phyloP scores from a whole-genome alignment of 805 yeast species.

The Brettanomyces naardenensis region DNA sequence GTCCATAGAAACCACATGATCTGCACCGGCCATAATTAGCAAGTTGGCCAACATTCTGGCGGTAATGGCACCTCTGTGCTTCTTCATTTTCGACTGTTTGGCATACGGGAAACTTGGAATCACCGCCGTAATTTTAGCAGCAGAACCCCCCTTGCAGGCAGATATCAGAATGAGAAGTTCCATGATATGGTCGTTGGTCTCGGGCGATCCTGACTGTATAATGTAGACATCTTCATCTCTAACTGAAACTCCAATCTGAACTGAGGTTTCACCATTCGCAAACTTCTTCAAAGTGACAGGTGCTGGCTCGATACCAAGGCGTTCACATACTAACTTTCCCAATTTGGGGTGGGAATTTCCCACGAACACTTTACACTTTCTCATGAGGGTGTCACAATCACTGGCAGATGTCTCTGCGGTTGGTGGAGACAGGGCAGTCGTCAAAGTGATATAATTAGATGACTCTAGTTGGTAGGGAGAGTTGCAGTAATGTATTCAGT shows the following conservation, averaged over 20 bases:
- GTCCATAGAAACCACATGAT: slow-evolving; percentile 97
- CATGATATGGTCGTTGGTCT: slow-evolving; percentile 90
- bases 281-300: slow-evolving; percentile 87
- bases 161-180: slow-evolving; percentile 87
- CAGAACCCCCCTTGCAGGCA: slow-evolving; percentile 97
- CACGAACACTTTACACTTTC: slow-evolving; percentile 94
- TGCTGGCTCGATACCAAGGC: slow-evolving; percentile 89
- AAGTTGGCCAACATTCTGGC: slow-evolving; percentile 97
- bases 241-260: slow-evolving; percentile 88
- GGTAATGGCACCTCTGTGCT: slow-evolving; percentile 97
- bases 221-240: slow-evolving; percentile 96
- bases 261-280: slow-evolving; percentile 96
- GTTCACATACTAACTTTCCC: slow-evolving; percentile 82
- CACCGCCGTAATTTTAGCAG: slow-evolving; percentile 94
- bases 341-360: slow-evolving; percentile 96
- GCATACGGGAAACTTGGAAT: slow-evolving; percentile 97
- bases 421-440: too few relatives aligned
- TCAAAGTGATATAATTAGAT: too few relatives aligned
- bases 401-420: too few relatives aligned
- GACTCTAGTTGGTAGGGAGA: too few relatives aligned
- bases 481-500: too few relatives aligned
- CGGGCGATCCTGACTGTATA: slow-evolving; percentile 85
- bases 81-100: slow-evolving; percentile 96
- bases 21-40: slow-evolving; percentile 97
- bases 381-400: slow-evolving; percentile 55